phyloP scores from a whole-genome alignment of 371 early-diverging fungal species.

The Mortierella sp. region DNA sequence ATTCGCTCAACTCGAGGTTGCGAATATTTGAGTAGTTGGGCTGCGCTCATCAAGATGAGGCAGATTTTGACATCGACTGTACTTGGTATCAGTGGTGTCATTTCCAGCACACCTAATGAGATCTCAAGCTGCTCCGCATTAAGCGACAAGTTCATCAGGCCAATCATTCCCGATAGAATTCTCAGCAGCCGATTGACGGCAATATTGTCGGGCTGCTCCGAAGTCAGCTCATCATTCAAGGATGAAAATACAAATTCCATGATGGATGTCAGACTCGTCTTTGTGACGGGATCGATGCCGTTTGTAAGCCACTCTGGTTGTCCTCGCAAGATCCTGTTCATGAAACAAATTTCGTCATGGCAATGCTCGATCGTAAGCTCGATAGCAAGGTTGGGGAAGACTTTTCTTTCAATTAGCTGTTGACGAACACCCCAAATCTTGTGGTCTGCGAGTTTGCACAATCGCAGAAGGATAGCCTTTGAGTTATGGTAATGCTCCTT shows the following conservation, averaged over 20 bases:
- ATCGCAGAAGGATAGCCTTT: constrained; percentile 28
- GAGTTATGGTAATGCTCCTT: constrained; percentile 19
- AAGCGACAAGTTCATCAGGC: constrained; percentile 39
- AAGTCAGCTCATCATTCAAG: constrained; percentile 44
- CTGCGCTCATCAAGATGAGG: constrained; percentile 42
- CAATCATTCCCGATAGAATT: constrained; percentile 52
- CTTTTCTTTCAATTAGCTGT: constrained; percentile 27
- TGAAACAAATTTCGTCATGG: constrained; percentile 51
- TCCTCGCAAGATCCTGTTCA: constrained; percentile 53
- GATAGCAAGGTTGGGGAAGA: constrained; percentile 47
- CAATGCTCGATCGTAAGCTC: constrained; percentile 55
- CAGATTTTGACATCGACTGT: constrained; percentile 52
- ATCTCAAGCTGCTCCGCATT: constrained; percentile 46
- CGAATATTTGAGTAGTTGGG: constrained; percentile 41
- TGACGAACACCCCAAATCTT: constrained; percentile 50
- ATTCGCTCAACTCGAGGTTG: constrained; percentile 27
- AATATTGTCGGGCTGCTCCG: constrained; percentile 30
- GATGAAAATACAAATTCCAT: constrained; percentile 56
- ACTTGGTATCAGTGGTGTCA: constrained; percentile 33
- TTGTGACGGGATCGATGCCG: constrained; percentile 38
- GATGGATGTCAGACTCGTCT: constrained; percentile 40
- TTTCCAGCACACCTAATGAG: constrained; percentile 41
- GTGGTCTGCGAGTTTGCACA: constrained; percentile 47
- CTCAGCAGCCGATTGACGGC: constrained; percentile 39
- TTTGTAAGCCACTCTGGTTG: constrained; percentile 55